phyloP scores from a whole-genome alignment of 768 basidiomycete genomes.

The Asterophora lycoperdoides region DNA sequence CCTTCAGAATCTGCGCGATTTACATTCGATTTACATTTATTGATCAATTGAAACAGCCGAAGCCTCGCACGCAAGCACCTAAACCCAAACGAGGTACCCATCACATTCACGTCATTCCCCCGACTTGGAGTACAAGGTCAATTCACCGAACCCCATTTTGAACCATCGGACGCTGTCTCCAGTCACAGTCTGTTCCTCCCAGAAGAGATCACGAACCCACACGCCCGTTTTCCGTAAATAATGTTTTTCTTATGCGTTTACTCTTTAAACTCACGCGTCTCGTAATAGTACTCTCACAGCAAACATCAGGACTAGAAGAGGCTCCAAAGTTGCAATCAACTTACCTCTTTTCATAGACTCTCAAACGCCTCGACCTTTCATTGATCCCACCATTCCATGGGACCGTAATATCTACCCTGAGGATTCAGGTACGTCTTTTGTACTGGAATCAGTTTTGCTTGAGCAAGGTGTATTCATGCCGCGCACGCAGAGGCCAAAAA shows the following conservation, averaged over 20 bases:
- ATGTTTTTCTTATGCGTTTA: conserved; percentile 10
- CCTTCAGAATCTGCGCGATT: conserved; percentile 8
- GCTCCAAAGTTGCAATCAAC: conserved; percentile 93
- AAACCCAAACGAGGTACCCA: conserved; percentile 78
- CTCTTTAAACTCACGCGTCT: conserved; percentile 11
- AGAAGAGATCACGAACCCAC: conserved; percentile 94
- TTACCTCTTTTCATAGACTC: conserved; percentile 89
- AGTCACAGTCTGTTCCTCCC: conserved; percentile 94
- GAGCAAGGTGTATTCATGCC: background rate
- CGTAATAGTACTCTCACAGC: conserved; percentile 84
- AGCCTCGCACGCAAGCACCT: conserved; percentile 80
- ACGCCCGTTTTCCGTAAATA: conserved; percentile 95
- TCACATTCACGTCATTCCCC: conserved; percentile 95
- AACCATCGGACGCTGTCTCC: conserved; percentile 71
- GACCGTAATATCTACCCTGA: conserved; percentile 79
- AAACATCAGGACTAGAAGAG: conserved; percentile 86
- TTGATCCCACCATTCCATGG: conserved; percentile 91
- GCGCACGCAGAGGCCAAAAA: conserved; percentile 68
- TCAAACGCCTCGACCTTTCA: conserved; percentile 82
- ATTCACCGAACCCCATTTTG: conserved; percentile 88
- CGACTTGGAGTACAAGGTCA: conserved; percentile 82
- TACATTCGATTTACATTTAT: background rate
- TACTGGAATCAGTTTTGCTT: background rate
- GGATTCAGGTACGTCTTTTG: conserved; percentile 59
- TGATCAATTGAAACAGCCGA: conserved; percentile 47